Percentiles rank a stretch among this genome's conserved stretches.
phyloP scores from a whole-genome alignment of 306 rosid genomes.

The Medicago truncatula region MtrunA17r5.0-ANR NC_053047.1:34196501-34197000 shows the following conservation, averaged over 20 bases:
- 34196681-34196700: conserved; percentile 22
- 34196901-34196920: conserved; percentile 33
- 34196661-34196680: conserved; percentile 33
- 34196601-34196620: conserved; percentile 27
- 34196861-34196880: conserved; percentile 37
- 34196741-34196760: conserved; percentile 36
- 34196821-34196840: conserved; percentile 34
- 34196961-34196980: conserved; percentile 7
- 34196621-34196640: conserved; percentile 33
- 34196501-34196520: conserved; percentile 36
- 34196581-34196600: conserved; percentile 27
- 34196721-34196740: conserved; percentile 32
- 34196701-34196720: conserved; percentile 43
- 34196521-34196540: conserved; percentile 34
- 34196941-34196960: conserved; percentile 21
- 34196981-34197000: conserved; percentile 17
- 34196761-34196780: conserved; percentile 15
- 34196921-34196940: conserved; percentile 35
- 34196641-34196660: conserved; percentile 14
- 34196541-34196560: conserved; percentile 1
- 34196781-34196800: conserved; percentile 35
- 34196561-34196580: conserved; percentile 25
- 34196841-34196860: conserved; percentile 26
- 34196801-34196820: conserved; percentile 36
- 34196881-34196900: conserved; percentile 13